These are phyloP conservation scores for Orbilia javanica DNA, from an alignment of 2,329 filamentous ascomycete genomes.

Conservation along the genomic window DNA sequence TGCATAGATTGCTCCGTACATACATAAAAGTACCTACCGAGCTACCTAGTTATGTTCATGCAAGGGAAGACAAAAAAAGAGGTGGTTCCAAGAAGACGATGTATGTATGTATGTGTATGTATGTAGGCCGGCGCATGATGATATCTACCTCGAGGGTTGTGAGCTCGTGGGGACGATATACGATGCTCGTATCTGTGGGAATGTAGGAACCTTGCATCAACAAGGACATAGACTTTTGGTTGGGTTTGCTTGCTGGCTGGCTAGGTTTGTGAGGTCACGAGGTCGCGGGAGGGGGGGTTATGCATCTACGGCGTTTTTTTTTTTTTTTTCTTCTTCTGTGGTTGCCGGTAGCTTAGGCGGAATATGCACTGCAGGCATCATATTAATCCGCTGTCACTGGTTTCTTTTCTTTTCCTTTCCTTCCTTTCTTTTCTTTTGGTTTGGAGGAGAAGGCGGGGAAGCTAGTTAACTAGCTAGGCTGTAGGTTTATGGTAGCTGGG, in stretches of 20 bases:
- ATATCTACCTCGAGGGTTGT: background rate
- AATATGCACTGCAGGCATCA: background rate
- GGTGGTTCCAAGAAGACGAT: conserved; percentile 6
- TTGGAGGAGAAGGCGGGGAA: background rate
- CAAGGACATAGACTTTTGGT: background rate
- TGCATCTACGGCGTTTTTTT: background rate
- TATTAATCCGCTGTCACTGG: background rate
- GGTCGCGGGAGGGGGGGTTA: background rate
- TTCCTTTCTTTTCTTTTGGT: no score
- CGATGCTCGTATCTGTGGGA: background rate
- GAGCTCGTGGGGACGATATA: conserved; percentile 3
- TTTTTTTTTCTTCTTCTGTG: no score
- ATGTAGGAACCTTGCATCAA: conserved; percentile 13
- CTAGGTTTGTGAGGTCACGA: background rate
- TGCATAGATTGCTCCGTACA: no score
- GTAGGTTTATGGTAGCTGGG: no score
- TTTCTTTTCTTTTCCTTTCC: no score
- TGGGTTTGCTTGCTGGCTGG: no score
- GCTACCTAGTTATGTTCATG: background rate
- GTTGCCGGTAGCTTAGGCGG: background rate
- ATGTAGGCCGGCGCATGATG: background rate
- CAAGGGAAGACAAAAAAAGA: background rate
- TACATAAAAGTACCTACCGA: no score
- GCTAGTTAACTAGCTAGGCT: background rate
- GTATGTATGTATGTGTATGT: background rate